A percentile compares a stretch with the other conserved stretches of the same genome.
Evolutionary conservation across 169 alveolate species (phyloP).

Genomic region (Plasmodium cynomolgi): DNA sequence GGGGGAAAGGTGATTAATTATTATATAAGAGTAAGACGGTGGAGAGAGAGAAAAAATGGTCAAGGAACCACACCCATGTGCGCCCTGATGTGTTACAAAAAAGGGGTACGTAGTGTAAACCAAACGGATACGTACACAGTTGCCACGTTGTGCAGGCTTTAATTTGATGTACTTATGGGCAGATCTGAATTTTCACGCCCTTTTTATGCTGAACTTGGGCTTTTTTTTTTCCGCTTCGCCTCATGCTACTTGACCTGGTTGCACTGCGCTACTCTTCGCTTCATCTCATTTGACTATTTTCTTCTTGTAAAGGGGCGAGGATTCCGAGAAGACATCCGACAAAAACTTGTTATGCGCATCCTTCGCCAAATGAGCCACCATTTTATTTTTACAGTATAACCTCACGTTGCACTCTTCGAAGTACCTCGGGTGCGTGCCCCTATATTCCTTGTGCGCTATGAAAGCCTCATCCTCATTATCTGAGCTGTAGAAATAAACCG

Average conservation of each 20-base stretch:
- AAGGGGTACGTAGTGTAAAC: not conserved
- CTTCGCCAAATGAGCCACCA: slow-evolving; percentile 69
- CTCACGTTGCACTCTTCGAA: slow-evolving; percentile 72
- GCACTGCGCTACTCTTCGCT: not conserved
- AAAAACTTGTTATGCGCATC: slow-evolving; percentile 56
- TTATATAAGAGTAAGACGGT: not conserved
- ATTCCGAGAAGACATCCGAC: slow-evolving; percentile 50
- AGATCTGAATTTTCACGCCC: not conserved
- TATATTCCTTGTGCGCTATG: slow-evolving; percentile 59
- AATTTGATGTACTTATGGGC: not conserved
- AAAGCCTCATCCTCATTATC: slow-evolving; percentile 69
- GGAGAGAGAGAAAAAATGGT: not conserved
- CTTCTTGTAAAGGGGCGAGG: slow-evolving; percentile 30
- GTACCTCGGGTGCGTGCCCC: slow-evolving; percentile 67
- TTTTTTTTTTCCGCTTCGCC: not conserved
- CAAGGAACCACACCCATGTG: not conserved
- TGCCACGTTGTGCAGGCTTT: not conserved
- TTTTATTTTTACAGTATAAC: slow-evolving; percentile 65
- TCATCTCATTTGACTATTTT: not conserved
- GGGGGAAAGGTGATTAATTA: not conserved
- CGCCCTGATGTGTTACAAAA: not conserved
- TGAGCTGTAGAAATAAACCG: slow-evolving; percentile 66
- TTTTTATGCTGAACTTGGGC: not conserved
- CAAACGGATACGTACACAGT: not conserved
- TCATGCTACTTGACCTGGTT: not conserved